Percentiles rank a stretch among this genome's conserved stretches.
Conservation (phyloP, 345 rosid genomes). For the Lagerstroemia speciosa region DNA sequence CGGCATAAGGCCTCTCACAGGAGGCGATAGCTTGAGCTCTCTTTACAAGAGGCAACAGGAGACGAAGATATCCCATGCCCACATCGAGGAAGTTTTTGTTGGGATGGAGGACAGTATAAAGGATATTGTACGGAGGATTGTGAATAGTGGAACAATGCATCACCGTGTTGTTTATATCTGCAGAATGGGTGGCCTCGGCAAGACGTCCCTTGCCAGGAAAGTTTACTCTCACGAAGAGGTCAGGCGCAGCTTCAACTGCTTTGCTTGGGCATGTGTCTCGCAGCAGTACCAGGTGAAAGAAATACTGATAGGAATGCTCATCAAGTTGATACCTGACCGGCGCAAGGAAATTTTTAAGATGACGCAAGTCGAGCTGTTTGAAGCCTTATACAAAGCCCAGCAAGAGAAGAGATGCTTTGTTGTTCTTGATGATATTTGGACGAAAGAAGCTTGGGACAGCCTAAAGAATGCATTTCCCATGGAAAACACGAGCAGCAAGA, state of each 20-base stretch:
- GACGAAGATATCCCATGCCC: conserved; percentile 18
- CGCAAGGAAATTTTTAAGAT: conserved; percentile 23
- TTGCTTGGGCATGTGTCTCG: conserved; percentile 38
- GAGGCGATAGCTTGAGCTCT: conserved; percentile 6
- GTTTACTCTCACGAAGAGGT: conserved; percentile 15
- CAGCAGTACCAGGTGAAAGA: conserved; percentile 20
- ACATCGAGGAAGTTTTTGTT: conserved; percentile 19
- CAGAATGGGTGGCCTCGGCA: conserved; percentile 51
- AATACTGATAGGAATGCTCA: conserved; percentile 23
- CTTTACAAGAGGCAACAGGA: background rate
- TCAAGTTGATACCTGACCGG: conserved; percentile 16
- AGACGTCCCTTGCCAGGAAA: conserved; percentile 36
- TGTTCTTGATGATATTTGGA: conserved; percentile 38
- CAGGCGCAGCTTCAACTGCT: conserved; percentile 13
- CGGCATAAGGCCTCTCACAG: conserved; percentile 12
- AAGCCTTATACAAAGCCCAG: conserved; percentile 11
- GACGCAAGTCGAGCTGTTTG: conserved; percentile 25
- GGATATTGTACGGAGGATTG: conserved; percentile 15
- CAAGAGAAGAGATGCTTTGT: conserved; percentile 22
- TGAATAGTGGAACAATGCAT: conserved; percentile 7
- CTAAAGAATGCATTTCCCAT: conserved; percentile 22
- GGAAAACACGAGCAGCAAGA: conserved; percentile 17
- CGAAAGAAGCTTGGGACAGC: conserved; percentile 20
- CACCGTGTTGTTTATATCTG: conserved; percentile 18
- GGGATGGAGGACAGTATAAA: conserved; percentile 22